Base-by-base conservation (phyloP, 768 basidiomycete species). In the Glaciozyma martinii region DNA sequence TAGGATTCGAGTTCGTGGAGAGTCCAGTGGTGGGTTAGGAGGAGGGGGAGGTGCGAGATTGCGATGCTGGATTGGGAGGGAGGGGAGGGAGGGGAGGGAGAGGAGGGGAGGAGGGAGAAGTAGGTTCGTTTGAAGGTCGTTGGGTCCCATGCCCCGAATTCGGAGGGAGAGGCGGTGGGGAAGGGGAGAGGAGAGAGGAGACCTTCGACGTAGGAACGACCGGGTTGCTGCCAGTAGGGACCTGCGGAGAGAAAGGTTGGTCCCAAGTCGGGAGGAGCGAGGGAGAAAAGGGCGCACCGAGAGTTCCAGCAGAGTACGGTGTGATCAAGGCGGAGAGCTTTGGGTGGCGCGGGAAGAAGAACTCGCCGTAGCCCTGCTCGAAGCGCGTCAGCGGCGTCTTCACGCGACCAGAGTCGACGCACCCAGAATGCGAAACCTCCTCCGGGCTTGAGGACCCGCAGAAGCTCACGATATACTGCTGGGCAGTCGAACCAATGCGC, bases 401-500 rank as follows among this genome's bases (percentile, higher is more conserved):
- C 25, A 15, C 33, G 19, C 4, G 5, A n/a, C 13, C 27, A 56
- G 42, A 27, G 27, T 16, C 49, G 25, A 42, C 81, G 47, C 64
- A 87, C 88, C 85, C 87, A 89, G 72, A 85, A 85, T 7, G 86
- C 87, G 16, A 83, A 83, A 1, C 82, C 85, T 4, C 87, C 89
- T 21, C 82, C 80, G 12, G 78, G 79, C 56, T 81, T 79, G 49
- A 90, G 76, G 12, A 86, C 80, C 5, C 86, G 79, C 16, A 79
- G 78, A 0, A 83, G 77, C 75, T 89, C 85, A 5, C 81, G 82
- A 87, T 88, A 90, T 10, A 86, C 79, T 70, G 81, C 82, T 9
- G 76, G 74, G 81, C 85, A 87, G 71, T 89, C 80, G 72, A 90
- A 90, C 88, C 88, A 89, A 73, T 90, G 89, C 4, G 83, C 83